Evolutionary conservation across 2,329 filamentous ascomycete species (phyloP), one percentile per base, ranked within the genome.

Genomic region (Zymoseptoria brevis): DNA sequence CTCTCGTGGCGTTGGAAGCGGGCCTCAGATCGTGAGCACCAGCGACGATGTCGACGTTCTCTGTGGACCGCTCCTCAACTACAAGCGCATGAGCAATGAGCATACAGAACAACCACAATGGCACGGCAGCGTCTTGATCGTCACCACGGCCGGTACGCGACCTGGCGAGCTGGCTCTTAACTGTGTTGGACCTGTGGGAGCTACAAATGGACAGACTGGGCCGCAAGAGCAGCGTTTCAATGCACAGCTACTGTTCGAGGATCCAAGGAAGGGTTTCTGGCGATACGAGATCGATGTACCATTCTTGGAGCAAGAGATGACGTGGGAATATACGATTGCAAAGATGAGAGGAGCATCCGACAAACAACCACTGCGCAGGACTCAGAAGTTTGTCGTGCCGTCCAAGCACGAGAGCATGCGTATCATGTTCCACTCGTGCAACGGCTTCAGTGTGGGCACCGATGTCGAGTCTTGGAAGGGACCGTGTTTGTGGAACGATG

Each of bases 61-160:
- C 13, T 87, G 83, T 66, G 89, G 89, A 0, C 89, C 89, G 19
- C 76, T 93, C 64, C 75, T 93, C 62, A 93, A 93, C 75, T 93
- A 91, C 73, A 81, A 87, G 64, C 83, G 83, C 68, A 91, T 88
- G 83, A 83, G 87, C 67, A 81, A 80, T 26, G 78, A 73, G 61
- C 64, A 72, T 57, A 70, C 73, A 1, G 72, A 74, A 26, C 70
- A 67, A 54, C 77, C 78, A 48, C 76, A 75, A 49, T 97, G 93
- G 92, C 80, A 89, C 67, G 92, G 93, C 59, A 96, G 90, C 72
- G 88, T 96, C 7, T 77, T 96, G 67, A 77, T 96, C 54, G 90
- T 96, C 56, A 88, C 87, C 16, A 85, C 82, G 55, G 88, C 90
- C 4, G 88, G 88, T 22, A 85, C 83, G 68, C 77, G 78, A 19